A percentile compares a stretch with the other conserved stretches of the same genome.
These are phyloP conservation scores for Pyrenochaeta sp. DNA, from an alignment of 2,329 filamentous ascomycete species.

Conservation along the genomic window DNA sequence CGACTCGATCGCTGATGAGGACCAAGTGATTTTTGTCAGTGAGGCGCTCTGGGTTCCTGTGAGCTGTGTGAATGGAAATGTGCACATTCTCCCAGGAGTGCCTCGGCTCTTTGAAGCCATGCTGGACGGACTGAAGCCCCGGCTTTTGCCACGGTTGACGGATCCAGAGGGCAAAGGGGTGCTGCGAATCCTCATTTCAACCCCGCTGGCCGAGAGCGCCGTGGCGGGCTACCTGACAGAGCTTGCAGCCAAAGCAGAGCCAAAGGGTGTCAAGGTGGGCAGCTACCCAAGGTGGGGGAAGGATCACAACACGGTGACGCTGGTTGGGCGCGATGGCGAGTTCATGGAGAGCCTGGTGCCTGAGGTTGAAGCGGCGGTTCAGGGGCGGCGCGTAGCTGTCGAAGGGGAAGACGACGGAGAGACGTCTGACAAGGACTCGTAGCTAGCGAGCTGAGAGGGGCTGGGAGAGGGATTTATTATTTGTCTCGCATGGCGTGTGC, in stretches of 20 bases:
- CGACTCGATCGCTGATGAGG: slow-evolving; percentile 66
- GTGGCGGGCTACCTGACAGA: slow-evolving; percentile 85
- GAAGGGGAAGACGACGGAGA: slow-evolving; percentile 69
- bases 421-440: slow-evolving; percentile 48
- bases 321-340: slow-evolving; percentile 78
- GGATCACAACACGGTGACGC: slow-evolving; percentile 85
- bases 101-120: slow-evolving; percentile 84
- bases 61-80: slow-evolving; percentile 86
- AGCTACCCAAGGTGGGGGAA: slow-evolving; percentile 95
- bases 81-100: slow-evolving; percentile 92
- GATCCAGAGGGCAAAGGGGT: slow-evolving; percentile 86
- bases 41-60: slow-evolving; percentile 93
- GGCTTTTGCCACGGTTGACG: slow-evolving; percentile 72
- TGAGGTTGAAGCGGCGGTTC: slow-evolving; percentile 79
- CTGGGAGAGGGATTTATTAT: slow-evolving; percentile 31
- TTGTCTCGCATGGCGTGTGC: slow-evolving; percentile 3
- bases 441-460: slow-evolving; percentile 34
- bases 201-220: slow-evolving; percentile 84
- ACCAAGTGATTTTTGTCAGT: slow-evolving; percentile 80
- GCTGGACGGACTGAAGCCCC: slow-evolving; percentile 77
- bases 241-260: slow-evolving; percentile 75
- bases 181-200: slow-evolving; percentile 81
- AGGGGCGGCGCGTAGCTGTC: slow-evolving; percentile 72
- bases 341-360: slow-evolving; percentile 80
- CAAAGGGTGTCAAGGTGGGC: slow-evolving; percentile 87